Evolutionary conservation across 768 basidiomycete species (phyloP).

Genomic region (Leccinum incarnatum): DNA sequence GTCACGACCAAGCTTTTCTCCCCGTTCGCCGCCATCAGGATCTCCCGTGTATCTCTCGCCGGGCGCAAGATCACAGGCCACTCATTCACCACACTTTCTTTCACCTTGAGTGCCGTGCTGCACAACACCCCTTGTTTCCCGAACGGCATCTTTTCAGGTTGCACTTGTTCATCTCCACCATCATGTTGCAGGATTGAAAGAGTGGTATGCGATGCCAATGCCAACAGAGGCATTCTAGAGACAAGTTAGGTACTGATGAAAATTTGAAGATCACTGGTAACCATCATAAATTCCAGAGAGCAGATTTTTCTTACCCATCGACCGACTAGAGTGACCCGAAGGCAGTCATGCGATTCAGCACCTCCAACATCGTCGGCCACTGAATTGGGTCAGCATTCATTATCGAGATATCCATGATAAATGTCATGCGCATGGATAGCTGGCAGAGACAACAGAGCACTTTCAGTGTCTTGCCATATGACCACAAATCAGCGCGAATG

Average conservation of each 20-base stretch:
- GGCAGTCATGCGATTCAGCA: too few relatives aligned
- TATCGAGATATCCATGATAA: too few relatives aligned
- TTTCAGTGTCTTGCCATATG: too few relatives aligned
- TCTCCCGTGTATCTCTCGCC: constrained; percentile 78
- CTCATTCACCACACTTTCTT: constrained; percentile 67
- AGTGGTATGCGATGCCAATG: constrained; percentile 58
- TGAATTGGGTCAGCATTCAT: too few relatives aligned
- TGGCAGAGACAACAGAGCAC: too few relatives aligned
- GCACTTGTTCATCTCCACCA: constrained; percentile 22
- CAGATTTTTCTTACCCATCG: constrained; percentile 51
- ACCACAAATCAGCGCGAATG: too few relatives aligned
- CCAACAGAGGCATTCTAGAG: constrained; percentile 64
- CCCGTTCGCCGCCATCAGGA: constrained; percentile 41
- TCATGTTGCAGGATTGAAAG: constrained; percentile 52
- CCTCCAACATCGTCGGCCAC: too few relatives aligned
- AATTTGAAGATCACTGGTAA: constrained; percentile 2
- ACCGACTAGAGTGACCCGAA: constrained; percentile 52
- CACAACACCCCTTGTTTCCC: constrained; percentile 62
- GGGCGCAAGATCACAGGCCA: constrained; percentile 72
- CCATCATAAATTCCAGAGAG: background rate
- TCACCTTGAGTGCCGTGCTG: constrained; percentile 68
- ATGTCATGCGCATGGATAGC: too few relatives aligned
- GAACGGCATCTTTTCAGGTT: constrained; percentile 44
- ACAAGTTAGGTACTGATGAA: constrained; percentile 55
- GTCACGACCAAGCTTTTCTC: constrained; percentile 25